Percentiles rank a stretch among this genome's conserved stretches.
phyloP scores from a whole-genome alignment of 2,329 filamentous ascomycete genomes.

The Monosporascus ibericus region DNA sequence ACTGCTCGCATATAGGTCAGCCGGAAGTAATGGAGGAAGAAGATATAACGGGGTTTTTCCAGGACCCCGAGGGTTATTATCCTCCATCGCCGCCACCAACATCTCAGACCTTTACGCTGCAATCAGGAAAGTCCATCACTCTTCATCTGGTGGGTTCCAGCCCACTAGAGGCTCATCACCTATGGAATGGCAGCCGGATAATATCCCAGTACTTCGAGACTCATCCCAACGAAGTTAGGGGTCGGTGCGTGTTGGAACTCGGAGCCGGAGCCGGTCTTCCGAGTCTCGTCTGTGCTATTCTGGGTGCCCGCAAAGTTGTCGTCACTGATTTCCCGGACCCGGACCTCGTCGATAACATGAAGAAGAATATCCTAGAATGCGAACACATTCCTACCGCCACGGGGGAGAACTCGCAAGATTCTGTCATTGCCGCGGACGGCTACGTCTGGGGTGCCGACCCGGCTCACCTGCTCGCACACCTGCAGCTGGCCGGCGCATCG shows the following conservation, averaged over 20 bases:
- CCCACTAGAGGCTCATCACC: conserved; percentile 80
- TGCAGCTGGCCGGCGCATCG: conserved; percentile 33
- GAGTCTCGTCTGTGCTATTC: conserved; percentile 67
- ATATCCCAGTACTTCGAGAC: conserved; percentile 73
- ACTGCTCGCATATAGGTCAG: neutral
- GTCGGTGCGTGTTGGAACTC: conserved; percentile 74
- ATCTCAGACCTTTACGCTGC: conserved; percentile 63
- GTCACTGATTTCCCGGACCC: conserved; percentile 86
- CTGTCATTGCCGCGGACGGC: conserved; percentile 54
- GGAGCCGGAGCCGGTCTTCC: conserved; percentile 85
- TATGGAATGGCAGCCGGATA: conserved; percentile 86
- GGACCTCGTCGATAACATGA: conserved; percentile 75
- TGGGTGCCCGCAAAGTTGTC: conserved; percentile 65
- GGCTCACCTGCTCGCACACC: conserved; percentile 48
- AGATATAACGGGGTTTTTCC: conserved; percentile 50
- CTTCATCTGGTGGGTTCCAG: conserved; percentile 81
- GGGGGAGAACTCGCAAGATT: conserved; percentile 19
- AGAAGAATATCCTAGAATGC: conserved; percentile 63
- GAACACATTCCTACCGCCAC: conserved; percentile 27
- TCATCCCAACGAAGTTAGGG: conserved; percentile 55
- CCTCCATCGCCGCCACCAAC: conserved; percentile 71
- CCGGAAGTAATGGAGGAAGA: conserved; percentile 11
- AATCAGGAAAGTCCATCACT: conserved; percentile 57
- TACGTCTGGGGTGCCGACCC: conserved; percentile 78
- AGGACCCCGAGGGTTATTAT: conserved; percentile 77